Conservation (phyloP, 331 rosid genomes). For the Cucumis variabilis region DNA sequence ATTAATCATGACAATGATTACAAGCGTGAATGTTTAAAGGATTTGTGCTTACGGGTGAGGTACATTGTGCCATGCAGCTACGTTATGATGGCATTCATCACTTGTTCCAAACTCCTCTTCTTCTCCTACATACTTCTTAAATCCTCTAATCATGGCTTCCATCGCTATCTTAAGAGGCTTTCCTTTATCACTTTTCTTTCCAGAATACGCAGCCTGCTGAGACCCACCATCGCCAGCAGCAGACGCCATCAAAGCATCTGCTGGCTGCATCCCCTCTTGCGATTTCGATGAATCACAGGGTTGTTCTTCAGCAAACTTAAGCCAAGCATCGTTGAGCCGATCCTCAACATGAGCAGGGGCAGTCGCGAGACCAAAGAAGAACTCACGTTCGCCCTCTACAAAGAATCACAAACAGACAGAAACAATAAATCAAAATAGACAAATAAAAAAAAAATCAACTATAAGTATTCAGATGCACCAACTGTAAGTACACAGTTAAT, state of each 20-base stretch:
- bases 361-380: conserved; percentile 93
- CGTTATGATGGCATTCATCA: conserved; percentile 62
- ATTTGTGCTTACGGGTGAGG: conserved; percentile 72
- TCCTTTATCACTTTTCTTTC: conserved; percentile 32
- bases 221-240: conserved; percentile 86
- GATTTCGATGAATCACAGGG: conserved; percentile 44
- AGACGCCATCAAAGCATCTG: conserved; percentile 68
- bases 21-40: neutral
- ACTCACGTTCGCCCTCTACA: conserved; percentile 68
- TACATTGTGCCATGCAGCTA: conserved; percentile 97
- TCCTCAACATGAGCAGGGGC: conserved; percentile 99
- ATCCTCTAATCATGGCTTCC: conserved; percentile 96
- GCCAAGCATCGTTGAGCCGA: conserved; percentile 91
- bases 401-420: conserved; percentile 15
- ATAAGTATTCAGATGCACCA: neutral
- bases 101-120: conserved; percentile 42
- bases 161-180: conserved; percentile 81
- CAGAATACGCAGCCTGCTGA: conserved; percentile 51
- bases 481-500: neutral
- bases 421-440: neutral
- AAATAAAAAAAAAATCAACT: neutral
- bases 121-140: conserved; percentile 58
- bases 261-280: conserved; percentile 41
- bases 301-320: conserved; percentile 77
- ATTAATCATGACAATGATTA: neutral